Evolutionary conservation across 106 monocot genomes (phyloP), one percentile per base, ranked within the genome.

Genomic region (Dendrobium catenatum): DNA sequence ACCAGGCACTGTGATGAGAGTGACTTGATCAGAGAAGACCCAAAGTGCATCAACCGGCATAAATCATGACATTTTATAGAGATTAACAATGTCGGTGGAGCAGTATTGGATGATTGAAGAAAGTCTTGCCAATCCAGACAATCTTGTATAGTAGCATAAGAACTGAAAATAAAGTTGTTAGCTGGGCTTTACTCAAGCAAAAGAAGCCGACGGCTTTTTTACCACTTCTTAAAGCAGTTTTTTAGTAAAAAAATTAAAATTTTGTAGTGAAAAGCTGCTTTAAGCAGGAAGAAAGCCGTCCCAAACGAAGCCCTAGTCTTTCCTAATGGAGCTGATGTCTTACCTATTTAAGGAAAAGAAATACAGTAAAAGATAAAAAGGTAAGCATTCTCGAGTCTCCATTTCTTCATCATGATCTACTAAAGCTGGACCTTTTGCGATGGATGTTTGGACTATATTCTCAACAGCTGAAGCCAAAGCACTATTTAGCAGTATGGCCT

Each of bases 41-140:
- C 98, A 79, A 85, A 93, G 83, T 95, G 89, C 67, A 95, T 55
- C 13, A 99, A 72, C 54, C 91, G 82, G 85, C 98, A 99, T 81
- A 99, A 64, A 67, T 99, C 91, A 85, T 91, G 87, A 77, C 91
- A 92, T 40, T 78, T 64, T 68, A 99, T 87, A 77, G 86, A 85
- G 13, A 95, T 74, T 41, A 90, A 82, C 27, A 82, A 77, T 44
- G 55, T 68, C 44, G 76, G 77, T 6, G 76, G 80, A 47, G 58
- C 68, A 55, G 80, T 83, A 29, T 83, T 56, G 17, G 88, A 48
- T 18, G 67, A 78, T 68, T 89, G 88, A 79, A 99, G 84, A 58
- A 90, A 88, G 49, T 90, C 88, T 78, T 91, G 86, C 98, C 95
- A 99, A 70, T 95, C 84, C 27, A 93, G 55, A 31, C 41, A 82